Conservation (phyloP, 345 rosid species). For the Eucalyptus regnans region DNA sequence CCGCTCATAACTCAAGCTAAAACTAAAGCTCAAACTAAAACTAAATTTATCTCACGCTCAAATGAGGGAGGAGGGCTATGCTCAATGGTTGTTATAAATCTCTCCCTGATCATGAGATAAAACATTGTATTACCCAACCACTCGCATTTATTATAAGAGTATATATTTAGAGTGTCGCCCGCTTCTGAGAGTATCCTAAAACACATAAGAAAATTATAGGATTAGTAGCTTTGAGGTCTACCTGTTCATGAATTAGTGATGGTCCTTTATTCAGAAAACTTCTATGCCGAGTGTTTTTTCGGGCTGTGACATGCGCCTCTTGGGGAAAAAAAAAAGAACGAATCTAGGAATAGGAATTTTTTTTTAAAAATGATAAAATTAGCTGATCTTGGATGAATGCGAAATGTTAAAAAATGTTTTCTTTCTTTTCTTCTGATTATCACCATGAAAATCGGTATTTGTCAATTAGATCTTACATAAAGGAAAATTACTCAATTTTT, state of each 20-base stretch:
- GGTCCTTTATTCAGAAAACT: not conserved
- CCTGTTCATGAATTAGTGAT: no score
- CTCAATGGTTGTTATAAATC: not conserved
- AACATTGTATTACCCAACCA: no score
- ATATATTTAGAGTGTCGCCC: no score
- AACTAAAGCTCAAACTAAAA: no score
- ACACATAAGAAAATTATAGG: no score
- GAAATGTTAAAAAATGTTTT: not conserved
- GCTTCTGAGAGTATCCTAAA: no score
- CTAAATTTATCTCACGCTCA: no score
- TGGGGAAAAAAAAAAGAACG: not conserved
- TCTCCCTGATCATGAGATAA: not conserved
- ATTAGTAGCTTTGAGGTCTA: no score
- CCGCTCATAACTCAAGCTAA: not conserved
- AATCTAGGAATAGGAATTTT: not conserved
- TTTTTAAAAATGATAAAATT: not conserved
- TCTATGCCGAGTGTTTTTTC: no score
- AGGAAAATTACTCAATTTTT: no score
- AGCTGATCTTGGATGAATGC: not conserved
- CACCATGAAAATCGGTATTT: not conserved
- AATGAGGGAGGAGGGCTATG: not conserved
- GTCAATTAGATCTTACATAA: not conserved
- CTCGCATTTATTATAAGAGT: no score
- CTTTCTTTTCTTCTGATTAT: not conserved
- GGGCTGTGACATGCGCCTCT: not conserved